Percentiles rank a stretch among this genome's conserved stretches.
Conservation (phyloP, 108 stramenopile genomes). For the Licmophora abbreviata region DNA sequence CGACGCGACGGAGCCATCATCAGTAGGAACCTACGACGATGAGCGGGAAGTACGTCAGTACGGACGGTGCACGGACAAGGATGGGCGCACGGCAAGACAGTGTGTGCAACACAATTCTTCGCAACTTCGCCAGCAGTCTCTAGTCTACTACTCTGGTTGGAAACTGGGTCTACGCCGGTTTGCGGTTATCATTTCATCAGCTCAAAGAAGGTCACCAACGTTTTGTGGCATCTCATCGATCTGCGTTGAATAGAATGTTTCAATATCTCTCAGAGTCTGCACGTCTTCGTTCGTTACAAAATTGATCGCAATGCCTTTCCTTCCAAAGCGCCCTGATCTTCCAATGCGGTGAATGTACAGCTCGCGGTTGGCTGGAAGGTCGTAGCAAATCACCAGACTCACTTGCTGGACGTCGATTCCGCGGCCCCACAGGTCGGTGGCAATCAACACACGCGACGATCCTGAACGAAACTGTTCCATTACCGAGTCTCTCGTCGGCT, state of each 20-base stretch:
- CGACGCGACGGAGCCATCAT: too few relatives aligned
- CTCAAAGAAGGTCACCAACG: conserved; percentile 83
- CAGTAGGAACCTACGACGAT: too few relatives aligned
- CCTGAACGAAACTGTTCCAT: conserved; percentile 99
- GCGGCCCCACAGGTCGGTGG: conserved; percentile 98
- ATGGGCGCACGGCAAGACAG: too few relatives aligned
- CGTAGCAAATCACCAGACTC: conserved; percentile 97
- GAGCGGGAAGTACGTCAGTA: too few relatives aligned
- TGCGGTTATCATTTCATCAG: too few relatives aligned
- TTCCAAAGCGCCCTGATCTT: conserved; percentile 94
- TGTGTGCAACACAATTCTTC: too few relatives aligned
- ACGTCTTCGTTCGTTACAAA: conserved; percentile 95
- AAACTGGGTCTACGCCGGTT: too few relatives aligned
- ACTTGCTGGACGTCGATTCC: conserved; percentile 99
- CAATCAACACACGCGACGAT: conserved; percentile 91
- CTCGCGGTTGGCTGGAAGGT: conserved; percentile 93
- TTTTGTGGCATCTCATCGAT: conserved; percentile 98
- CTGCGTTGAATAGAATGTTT: conserved; percentile 93
- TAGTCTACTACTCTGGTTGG: too few relatives aligned
- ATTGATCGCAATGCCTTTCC: conserved; percentile 99
- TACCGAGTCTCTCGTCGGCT: conserved; percentile 84
- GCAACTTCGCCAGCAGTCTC: too few relatives aligned
- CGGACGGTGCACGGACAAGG: too few relatives aligned
- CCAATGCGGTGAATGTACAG: conserved; percentile 98
- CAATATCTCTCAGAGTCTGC: conserved; percentile 88